phyloP scores from a whole-genome alignment of 495 filamentous ascomycete species.

The Lepidopterella palustris region DNA sequence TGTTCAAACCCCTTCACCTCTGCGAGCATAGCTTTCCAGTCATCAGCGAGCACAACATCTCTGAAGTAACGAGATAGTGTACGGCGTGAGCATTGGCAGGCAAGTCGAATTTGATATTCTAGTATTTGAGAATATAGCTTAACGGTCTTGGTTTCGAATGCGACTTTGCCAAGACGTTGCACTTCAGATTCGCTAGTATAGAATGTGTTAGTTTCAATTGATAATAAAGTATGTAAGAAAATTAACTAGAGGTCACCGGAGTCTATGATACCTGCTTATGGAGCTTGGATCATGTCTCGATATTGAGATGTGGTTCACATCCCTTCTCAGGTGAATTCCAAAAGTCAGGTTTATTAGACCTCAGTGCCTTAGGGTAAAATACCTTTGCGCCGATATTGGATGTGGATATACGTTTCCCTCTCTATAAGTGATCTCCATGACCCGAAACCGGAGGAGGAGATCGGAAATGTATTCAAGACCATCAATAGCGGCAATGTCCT shows the following conservation, averaged over 20 bases:
- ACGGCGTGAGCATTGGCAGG: background rate
- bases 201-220: background rate
- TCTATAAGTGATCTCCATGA: conserved; percentile 3
- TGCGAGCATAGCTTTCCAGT: conserved; percentile 4
- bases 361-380: background rate
- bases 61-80: background rate
- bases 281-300: no score
- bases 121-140: conserved; percentile 4
- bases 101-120: conserved; percentile 4
- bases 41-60: conserved; percentile 5
- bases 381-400: background rate
- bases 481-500: conserved; percentile 1
- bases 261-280: no score
- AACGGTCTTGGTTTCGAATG: background rate
- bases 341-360: no score
- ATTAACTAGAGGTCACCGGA: no score
- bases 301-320: no score
- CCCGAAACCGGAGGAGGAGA: background rate
- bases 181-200: background rate
- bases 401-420: background rate
- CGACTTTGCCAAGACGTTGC: conserved; percentile 1
- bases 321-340: no score
- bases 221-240: background rate
- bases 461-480: conserved; percentile 2
- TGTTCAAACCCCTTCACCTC: background rate